Evolutionary conservation across 1,139 yeast species (phyloP).

Genomic region (Candida pseudoviswanathii): DNA sequence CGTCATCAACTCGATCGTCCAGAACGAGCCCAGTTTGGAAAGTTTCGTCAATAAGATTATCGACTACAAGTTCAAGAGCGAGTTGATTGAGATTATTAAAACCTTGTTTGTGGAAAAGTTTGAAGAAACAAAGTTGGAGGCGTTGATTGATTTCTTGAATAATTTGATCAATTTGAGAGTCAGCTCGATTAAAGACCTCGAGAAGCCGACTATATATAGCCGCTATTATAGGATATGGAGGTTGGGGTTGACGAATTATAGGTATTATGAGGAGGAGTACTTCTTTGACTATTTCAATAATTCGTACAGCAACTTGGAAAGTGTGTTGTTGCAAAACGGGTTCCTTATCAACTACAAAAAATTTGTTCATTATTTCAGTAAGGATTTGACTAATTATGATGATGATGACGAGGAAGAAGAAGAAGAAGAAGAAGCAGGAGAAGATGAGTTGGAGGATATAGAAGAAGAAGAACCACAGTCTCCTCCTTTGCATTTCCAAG

Average conservation of each 20-base stretch:
- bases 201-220: conserved; percentile 15
- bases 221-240: conserved; percentile 19
- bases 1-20: conserved; percentile 18
- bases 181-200: background rate
- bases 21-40: conserved; percentile 15
- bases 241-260: conserved; percentile 14
- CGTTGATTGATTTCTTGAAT: conserved; percentile 16
- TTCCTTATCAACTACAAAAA: conserved; percentile 15
- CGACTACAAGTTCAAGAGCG: conserved; percentile 13
- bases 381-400: conserved; percentile 11
- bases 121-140: conserved; percentile 21
- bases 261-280: conserved; percentile 18
- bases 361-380: conserved; percentile 14
- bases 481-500: background rate
- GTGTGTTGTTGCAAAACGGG: conserved; percentile 13
- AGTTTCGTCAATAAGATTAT: conserved; percentile 15
- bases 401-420: conserved; percentile 17
- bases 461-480: background rate
- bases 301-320: conserved; percentile 5
- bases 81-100: conserved; percentile 18
- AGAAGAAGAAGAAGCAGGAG: conserved; percentile 8
- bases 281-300: conserved; percentile 17
- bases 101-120: conserved; percentile 22
- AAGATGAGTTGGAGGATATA: background rate
- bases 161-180: conserved; percentile 8